Base-by-base conservation (phyloP, 129 eudicot genomes). In the Glebionis coronaria region DNA sequence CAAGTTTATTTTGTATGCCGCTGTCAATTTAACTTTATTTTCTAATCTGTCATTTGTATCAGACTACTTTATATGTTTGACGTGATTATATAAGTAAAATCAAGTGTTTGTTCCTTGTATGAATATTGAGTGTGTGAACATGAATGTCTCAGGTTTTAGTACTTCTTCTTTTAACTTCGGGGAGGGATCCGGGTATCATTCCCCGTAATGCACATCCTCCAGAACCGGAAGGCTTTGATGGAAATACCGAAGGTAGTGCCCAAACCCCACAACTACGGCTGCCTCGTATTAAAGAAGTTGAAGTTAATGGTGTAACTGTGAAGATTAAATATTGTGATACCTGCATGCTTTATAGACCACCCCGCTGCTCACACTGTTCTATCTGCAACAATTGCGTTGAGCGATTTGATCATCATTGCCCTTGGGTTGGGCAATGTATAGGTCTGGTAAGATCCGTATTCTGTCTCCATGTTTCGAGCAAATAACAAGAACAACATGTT, bases 121-220 rank as follows among this genome's bases (percentile, higher is more conserved):
- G 20, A 53, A 55, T 27, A 45, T 45, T 55, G 28, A 71, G 40
- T 49, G 13, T 57, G 9, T 74, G 23, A 73, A 65, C 50, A 65
- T 75, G 68, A 53, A 56, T 65, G 40, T 65, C 27, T 12, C 90
- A 93, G 99, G 97, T 84, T 77, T 82, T 93, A 74, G 80, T 87
- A 69, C 97, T 93, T 74, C 90, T 93, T 56, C 70, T 93, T 72
- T 69, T 86, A 76, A 93, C 99, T 25, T 93, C 99, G 15, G 99
- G 99, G 70, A 82, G 99, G 82, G 99, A 93, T 81, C 99, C 99
- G 20, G 99, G 99, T 61, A 93, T 93, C 72, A 89, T 93, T 71
- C 99, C 99, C 58, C 91, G 99, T 55, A 93, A 93, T 79, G 92
- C 93, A 27, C 99, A 93, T 74, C 99, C 99, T n/a, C 99, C 97